Percentiles rank a stretch among this genome's conserved stretches.
Conservation (phyloP, 805 yeast species). For the Myxozyma mucilagina region DNA sequence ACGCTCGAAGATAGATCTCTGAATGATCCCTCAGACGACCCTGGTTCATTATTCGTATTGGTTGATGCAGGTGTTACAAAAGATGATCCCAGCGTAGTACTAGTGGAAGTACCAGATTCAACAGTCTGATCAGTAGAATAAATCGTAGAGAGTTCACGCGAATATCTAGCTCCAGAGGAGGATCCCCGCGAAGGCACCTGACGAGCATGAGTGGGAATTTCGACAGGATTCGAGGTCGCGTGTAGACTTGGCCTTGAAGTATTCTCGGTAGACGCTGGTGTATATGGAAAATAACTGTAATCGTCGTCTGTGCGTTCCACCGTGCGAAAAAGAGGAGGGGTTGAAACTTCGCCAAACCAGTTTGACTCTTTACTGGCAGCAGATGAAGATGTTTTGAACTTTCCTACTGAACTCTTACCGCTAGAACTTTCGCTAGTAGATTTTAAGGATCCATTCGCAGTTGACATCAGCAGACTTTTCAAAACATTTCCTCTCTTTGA, state of each 20-base stretch:
- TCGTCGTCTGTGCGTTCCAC: constrained; percentile 5
- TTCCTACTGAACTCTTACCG: not conserved
- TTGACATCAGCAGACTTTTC: constrained; percentile 11
- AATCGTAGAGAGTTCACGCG: not conserved
- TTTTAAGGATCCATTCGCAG: constrained; percentile 1
- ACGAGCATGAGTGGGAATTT: not conserved
- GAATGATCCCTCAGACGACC: constrained; percentile 13
- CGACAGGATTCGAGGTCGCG: not conserved
- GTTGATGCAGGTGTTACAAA: not conserved
- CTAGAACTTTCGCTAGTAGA: constrained; percentile 8
- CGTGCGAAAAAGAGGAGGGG: not conserved
- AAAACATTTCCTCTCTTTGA: constrained; percentile 14
- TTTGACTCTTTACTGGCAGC: not conserved
- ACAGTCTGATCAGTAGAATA: not conserved
- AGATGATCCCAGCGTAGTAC: not conserved
- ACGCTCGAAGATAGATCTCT: constrained; percentile 6
- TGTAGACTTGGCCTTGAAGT: not conserved
- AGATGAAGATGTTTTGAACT: not conserved
- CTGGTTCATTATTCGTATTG: not conserved
- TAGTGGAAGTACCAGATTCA: not conserved
- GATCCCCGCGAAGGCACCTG: not conserved
- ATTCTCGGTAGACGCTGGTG: not conserved
- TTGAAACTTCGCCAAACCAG: constrained; percentile 3
- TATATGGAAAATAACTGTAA: constrained; percentile 3
- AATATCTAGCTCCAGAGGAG: not conserved